Evolutionary conservation across 177 flowering plant genomes (phyloP), one percentile per base, ranked within the genome.

Genomic region (Vitis hybrid): DNA sequence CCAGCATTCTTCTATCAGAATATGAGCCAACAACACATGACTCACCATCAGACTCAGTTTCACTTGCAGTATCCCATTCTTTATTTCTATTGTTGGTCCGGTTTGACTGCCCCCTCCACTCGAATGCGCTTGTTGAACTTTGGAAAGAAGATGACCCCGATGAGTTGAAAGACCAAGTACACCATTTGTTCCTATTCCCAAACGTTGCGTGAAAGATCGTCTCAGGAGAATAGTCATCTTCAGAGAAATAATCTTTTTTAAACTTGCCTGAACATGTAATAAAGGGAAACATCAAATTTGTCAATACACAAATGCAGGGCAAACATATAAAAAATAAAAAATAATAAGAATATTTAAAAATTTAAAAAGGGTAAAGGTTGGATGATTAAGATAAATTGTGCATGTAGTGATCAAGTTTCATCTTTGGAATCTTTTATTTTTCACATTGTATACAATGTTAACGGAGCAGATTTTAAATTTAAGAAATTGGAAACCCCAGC

Each of bases 1-100:
- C 98, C 68, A 95, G 96, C 26, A 80, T 64, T 48, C 62, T 79
- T 82, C 99, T 86, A 64, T 95, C 92, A 30, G 87, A 79, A 63
- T 9, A 60, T 54, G 88, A 85, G 59, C 98, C 98, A 34, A 84
- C 64, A 60, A 65, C 21, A 71, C 17, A 68, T 5, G 70, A 50
- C 57, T 87, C 86, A 34, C 81, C 72, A 55, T 83, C 83, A 17
- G 82, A 81, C 26, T 86, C 87, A 50, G 66, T 45, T 19, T 87
- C 89, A 73, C 80, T 85, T 2, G 56, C 14, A 30, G 72, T 62
- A 18, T 78, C 79, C 83, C 87, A 75, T 49, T 70, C 62, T 70
- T 69, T 74, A 30, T 77, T 62, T 66, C 81, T 80, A 19, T 63
- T 72, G 56, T 70, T 72, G 23, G 68, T 77, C 88, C 79, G 54